phyloP scores from a whole-genome alignment of 2,329 filamentous ascomycete species.

The Leptographium lundbergii region DNA sequence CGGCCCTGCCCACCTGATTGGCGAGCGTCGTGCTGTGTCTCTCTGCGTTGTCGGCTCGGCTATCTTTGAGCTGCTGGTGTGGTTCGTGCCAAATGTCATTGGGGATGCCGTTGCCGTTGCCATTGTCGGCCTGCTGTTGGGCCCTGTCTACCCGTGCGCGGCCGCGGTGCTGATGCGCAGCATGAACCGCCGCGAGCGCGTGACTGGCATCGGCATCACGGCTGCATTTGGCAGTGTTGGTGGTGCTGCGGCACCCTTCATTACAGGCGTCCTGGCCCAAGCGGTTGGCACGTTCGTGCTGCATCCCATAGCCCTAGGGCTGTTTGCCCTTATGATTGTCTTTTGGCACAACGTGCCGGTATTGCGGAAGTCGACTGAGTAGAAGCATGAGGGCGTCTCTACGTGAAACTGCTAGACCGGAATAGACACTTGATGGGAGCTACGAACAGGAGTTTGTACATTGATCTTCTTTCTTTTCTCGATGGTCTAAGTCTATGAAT shows the following conservation, averaged over 20 bases:
- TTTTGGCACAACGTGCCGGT: slow-evolving; percentile 52
- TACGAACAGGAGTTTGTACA: no score
- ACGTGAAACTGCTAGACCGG: no score
- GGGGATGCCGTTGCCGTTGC: slow-evolving; percentile 54
- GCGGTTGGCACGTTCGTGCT: slow-evolving; percentile 50
- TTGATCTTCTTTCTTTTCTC: no score
- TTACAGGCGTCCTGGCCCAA: slow-evolving; percentile 51
- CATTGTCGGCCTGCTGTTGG: slow-evolving; percentile 62
- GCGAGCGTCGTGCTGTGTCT: slow-evolving; percentile 59
- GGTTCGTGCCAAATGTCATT: slow-evolving; percentile 65
- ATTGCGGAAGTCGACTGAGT: slow-evolving; percentile 47
- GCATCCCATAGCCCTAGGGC: slow-evolving; percentile 52
- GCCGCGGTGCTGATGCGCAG: slow-evolving; percentile 49
- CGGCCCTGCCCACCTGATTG: slow-evolving; percentile 50
- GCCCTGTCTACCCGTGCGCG: slow-evolving; percentile 68
- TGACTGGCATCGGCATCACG: slow-evolving; percentile 54
- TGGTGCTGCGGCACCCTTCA: slow-evolving; percentile 53
- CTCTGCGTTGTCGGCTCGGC: slow-evolving; percentile 46
- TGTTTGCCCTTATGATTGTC: slow-evolving; percentile 52
- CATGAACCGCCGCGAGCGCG: slow-evolving; percentile 45
- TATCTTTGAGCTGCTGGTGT: slow-evolving; percentile 62
- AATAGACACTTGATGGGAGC: no score
- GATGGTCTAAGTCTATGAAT: not conserved
- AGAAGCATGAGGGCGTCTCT: not conserved
- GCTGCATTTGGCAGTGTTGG: slow-evolving; percentile 57